These are phyloP conservation scores for Saccharomycopsis oosterbeekiorum DNA, from an alignment of 805 yeast species.

Conservation along the genomic window DNA sequence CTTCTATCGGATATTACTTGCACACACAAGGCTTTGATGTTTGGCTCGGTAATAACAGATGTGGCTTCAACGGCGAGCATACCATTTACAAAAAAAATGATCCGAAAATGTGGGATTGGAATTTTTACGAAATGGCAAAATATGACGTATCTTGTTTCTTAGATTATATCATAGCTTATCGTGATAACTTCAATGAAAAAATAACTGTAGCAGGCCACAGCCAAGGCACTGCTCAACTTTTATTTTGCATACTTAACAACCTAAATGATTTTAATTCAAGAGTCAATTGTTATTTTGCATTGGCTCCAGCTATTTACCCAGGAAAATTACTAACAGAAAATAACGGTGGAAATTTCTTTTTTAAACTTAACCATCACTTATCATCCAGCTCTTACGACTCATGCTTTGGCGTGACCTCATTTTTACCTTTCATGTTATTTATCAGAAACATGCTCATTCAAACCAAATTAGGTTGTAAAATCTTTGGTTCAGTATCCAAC, in stretches of 20 bases:
- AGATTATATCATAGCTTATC: slow-evolving; percentile 40
- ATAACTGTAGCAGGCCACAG: slow-evolving; percentile 73
- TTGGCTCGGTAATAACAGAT: slow-evolving; percentile 87
- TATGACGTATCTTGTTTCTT: slow-evolving; percentile 71
- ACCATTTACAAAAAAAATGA: slow-evolving; percentile 32
- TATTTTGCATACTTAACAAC: slow-evolving; percentile 49
- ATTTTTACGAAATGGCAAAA: slow-evolving; percentile 69
- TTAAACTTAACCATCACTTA: slow-evolving; percentile 49
- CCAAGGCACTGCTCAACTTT: slow-evolving; percentile 87
- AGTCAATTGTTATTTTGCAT: slow-evolving; percentile 58
- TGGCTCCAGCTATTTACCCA: slow-evolving; percentile 89
- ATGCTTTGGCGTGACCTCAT: slow-evolving; percentile 70
- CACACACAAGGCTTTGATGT: slow-evolving; percentile 61
- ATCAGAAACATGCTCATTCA: slow-evolving; percentile 43
- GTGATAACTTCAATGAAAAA: slow-evolving; percentile 28
- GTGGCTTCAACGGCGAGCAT: slow-evolving; percentile 75
- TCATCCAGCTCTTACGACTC: slow-evolving; percentile 35
- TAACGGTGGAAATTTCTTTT: slow-evolving; percentile 29
- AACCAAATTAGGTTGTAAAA: slow-evolving; percentile 22
- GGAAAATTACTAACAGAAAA: slow-evolving; percentile 64
- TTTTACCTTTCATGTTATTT: slow-evolving; percentile 63
- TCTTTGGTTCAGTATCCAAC: slow-evolving; percentile 60
- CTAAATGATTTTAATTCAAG: slow-evolving; percentile 33
- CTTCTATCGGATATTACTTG: slow-evolving; percentile 46
- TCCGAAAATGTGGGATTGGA: slow-evolving; percentile 86